These are phyloP conservation scores for Chaetomium cochliodes DNA, from an alignment of 495 filamentous ascomycete species.

Conservation along the genomic window DNA sequence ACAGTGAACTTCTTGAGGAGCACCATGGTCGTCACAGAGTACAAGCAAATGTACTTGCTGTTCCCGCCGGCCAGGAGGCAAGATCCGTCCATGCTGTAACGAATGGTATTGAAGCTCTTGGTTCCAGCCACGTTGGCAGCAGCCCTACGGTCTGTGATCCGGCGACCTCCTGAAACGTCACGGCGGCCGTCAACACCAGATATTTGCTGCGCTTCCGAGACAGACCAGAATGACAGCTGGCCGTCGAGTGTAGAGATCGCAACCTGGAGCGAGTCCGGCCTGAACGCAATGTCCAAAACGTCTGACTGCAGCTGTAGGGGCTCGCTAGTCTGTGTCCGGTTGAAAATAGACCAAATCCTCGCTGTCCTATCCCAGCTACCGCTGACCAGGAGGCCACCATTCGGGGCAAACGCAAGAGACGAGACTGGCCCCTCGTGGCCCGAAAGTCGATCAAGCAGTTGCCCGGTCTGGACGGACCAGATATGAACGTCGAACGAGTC, in stretches of 20 bases:
- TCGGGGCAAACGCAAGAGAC: constrained; percentile 79
- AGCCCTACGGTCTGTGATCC: constrained; percentile 77
- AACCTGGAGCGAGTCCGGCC: constrained; percentile 86
- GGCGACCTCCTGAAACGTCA: constrained; percentile 90
- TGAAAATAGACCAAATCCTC: constrained; percentile 92
- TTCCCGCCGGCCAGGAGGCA: constrained; percentile 89
- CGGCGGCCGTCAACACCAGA: constrained; percentile 80
- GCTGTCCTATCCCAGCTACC: constrained; percentile 96
- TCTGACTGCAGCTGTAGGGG: constrained; percentile 88
- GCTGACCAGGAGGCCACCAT: constrained; percentile 77
- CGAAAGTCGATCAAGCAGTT: constrained; percentile 83
- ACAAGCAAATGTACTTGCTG: constrained; percentile 96
- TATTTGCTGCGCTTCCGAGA: constrained; percentile 80
- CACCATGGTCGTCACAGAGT: constrained; percentile 82
- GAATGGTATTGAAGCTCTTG: constrained; percentile 83
- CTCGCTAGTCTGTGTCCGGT: constrained; percentile 88
- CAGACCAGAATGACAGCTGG: constrained; percentile 91
- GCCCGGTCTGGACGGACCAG: constrained; percentile 97
- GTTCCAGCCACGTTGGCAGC: constrained; percentile 87
- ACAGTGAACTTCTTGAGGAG: constrained; percentile 94
- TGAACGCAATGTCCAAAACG: constrained; percentile 79
- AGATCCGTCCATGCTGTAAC: constrained; percentile 86
- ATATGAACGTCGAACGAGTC: constrained; percentile 97
- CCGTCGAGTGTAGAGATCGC: constrained; percentile 92
- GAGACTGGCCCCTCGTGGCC: constrained; percentile 94